Conservation (phyloP, 2,329 filamentous ascomycete genomes). For the Beauveria varroae region DNA sequence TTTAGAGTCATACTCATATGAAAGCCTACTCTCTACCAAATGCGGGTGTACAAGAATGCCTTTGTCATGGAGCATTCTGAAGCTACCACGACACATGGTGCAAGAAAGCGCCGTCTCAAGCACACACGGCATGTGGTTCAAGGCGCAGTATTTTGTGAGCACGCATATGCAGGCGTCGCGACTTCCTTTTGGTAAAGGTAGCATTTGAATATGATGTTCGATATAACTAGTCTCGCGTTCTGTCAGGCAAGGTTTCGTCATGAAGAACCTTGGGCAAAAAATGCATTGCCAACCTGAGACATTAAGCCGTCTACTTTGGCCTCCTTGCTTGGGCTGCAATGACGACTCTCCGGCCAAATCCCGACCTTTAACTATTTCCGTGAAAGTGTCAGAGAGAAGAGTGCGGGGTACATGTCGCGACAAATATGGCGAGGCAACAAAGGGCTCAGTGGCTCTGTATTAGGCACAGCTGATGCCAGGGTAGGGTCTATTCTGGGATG, state of each 20-base stretch:
- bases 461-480: neutral
- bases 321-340: neutral
- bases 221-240: neutral
- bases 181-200: no score
- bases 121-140: no score
- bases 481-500: conserved; percentile 1
- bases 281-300: neutral
- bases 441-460: neutral
- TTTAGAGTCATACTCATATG: no score
- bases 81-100: no score
- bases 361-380: neutral
- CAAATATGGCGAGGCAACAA: neutral
- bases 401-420: neutral
- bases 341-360: neutral
- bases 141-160: no score
- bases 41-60: no score
- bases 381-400: no score
- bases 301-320: neutral
- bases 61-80: no score
- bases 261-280: neutral
- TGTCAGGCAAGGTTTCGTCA: neutral
- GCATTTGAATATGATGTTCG: no score
- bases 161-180: no score
- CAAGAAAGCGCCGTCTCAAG: no score
- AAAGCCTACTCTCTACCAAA: no score